Conservation (phyloP, 257 asterid species). For the Penstemon newberryi region DNA sequence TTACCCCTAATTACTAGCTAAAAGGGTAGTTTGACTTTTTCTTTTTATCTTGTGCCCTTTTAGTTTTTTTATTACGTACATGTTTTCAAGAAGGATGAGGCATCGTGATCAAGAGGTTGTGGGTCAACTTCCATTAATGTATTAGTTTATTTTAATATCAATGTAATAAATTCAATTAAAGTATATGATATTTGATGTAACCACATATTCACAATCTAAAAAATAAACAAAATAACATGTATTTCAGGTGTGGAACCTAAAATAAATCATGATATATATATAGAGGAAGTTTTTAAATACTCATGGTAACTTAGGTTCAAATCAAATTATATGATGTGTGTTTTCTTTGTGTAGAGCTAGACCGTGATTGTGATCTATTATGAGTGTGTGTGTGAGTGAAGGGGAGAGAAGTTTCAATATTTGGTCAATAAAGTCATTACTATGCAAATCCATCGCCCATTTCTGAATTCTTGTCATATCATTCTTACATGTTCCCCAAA, state of each 20-base stretch:
- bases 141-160: too few relatives aligned
- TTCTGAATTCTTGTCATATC: slow-evolving; percentile 48
- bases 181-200: too few relatives aligned
- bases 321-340: neutral
- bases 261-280: neutral
- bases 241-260: neutral
- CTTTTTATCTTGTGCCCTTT: slow-evolving; percentile 30
- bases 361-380: too few relatives aligned
- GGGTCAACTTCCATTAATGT: too few relatives aligned
- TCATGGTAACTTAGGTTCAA: neutral
- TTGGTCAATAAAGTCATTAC: slow-evolving; percentile 29
- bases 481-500: slow-evolving; percentile 53
- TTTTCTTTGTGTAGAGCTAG: neutral
- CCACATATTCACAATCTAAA: neutral
- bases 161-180: too few relatives aligned
- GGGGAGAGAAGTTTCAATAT: neutral
- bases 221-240: neutral
- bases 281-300: neutral
- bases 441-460: slow-evolving; percentile 40
- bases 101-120: too few relatives aligned
- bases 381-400: slow-evolving; percentile 2
- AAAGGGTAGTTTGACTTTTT: neutral
- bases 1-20: too few relatives aligned
- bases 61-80: slow-evolving; percentile 1
- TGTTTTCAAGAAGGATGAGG: too few relatives aligned